These are phyloP conservation scores for Gremmenia infestans DNA, from an alignment of 2,329 filamentous ascomycete species.

Conservation along the genomic window DNA sequence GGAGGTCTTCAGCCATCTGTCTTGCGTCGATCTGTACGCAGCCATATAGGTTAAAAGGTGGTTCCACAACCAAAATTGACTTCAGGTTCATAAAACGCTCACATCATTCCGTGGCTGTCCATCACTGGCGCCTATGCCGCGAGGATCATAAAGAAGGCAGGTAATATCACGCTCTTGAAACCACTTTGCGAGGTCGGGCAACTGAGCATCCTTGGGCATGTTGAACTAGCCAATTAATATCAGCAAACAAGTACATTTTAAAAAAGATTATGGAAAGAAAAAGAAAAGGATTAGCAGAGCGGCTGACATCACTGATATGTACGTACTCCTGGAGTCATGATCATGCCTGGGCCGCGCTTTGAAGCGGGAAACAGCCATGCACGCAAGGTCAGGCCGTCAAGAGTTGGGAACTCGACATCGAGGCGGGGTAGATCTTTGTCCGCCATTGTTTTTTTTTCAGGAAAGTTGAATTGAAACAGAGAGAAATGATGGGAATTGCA, in stretches of 20 bases:
- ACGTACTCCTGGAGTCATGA: conserved; percentile 15
- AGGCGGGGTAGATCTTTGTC: conserved; percentile 9
- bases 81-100: not conserved
- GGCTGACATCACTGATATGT: not conserved
- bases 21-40: conserved; percentile 25
- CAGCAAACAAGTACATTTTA: not conserved
- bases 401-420: conserved; percentile 22
- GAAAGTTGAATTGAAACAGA: not conserved
- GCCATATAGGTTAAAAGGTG: not conserved
- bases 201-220: not conserved
- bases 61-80: too few relatives aligned
- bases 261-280: not conserved
- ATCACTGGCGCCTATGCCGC: conserved; percentile 30
- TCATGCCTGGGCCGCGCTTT: conserved; percentile 11
- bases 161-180: conserved; percentile 29
- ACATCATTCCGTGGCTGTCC: conserved; percentile 24
- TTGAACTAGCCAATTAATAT: not conserved
- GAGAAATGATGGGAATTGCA: too few relatives aligned
- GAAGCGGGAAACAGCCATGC: conserved; percentile 29
- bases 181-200: not conserved
- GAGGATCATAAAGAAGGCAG: conserved; percentile 32
- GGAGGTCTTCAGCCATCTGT: conserved; percentile 31
- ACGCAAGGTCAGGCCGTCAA: conserved; percentile 20
- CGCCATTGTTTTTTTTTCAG: not conserved
- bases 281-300: not conserved